These are phyloP conservation scores for Podaxis sp. DNA, from an alignment of 768 basidiomycete species.

Conservation along the genomic window DNA sequence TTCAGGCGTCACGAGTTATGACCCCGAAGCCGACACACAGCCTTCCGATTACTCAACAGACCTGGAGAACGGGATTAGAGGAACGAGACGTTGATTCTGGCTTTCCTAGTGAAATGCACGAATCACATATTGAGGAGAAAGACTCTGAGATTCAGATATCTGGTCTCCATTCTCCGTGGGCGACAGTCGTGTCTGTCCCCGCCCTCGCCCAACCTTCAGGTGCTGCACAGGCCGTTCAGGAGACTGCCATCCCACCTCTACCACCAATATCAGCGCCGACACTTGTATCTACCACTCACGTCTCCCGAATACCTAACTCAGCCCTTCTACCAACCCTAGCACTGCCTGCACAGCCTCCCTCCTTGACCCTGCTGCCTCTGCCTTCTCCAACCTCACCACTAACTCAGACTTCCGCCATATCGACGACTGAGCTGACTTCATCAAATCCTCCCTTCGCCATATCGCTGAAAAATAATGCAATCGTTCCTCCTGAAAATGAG, in stretches of 20 bases:
- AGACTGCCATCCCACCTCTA: not conserved
- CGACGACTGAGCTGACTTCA: not conserved
- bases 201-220: not conserved
- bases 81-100: not conserved
- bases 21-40: not conserved
- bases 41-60: too few relatives aligned
- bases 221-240: not conserved
- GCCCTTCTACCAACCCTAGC: not conserved
- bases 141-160: not conserved
- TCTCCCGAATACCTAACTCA: not conserved
- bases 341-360: not conserved
- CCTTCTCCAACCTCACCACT: not conserved
- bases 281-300: not conserved
- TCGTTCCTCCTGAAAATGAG: not conserved
- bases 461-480: not conserved
- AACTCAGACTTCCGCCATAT: not conserved
- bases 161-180: not conserved
- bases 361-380: not conserved
- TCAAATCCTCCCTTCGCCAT: not conserved
- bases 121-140: not conserved
- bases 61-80: not conserved
- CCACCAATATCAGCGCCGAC: not conserved
- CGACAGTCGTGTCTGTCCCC: not conserved
- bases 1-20: not conserved
- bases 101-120: not conserved